These are phyloP conservation scores for Candida oleophila DNA, from an alignment of 805 yeast species.

Conservation along the genomic window DNA sequence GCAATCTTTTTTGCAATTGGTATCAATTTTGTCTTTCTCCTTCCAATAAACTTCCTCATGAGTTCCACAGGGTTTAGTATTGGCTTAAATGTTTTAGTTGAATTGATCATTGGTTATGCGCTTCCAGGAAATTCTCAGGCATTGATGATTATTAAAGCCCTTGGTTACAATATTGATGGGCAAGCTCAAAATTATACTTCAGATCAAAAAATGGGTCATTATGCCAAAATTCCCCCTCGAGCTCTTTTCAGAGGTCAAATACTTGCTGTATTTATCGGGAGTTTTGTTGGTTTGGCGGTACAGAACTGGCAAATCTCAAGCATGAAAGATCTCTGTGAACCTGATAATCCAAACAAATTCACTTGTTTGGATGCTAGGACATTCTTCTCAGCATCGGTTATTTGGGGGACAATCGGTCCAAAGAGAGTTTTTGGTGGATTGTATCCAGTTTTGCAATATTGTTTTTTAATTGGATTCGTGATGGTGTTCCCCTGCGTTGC, in stretches of 20 bases:
- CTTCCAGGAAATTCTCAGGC: conserved; percentile 57
- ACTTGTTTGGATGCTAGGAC: conserved; percentile 29
- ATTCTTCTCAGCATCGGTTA: conserved; percentile 54
- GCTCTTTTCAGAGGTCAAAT: conserved; percentile 19
- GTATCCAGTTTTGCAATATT: conserved; percentile 32
- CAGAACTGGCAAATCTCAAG: conserved; percentile 29
- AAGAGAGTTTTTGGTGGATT: conserved; percentile 30
- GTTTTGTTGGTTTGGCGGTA: conserved; percentile 26
- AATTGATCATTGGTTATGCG: conserved; percentile 57
- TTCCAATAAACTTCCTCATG: conserved; percentile 50
- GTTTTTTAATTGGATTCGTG: conserved; percentile 34
- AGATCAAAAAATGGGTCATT: conserved; percentile 19
- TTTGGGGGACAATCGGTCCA: conserved; percentile 64
- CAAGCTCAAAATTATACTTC: conserved; percentile 53
- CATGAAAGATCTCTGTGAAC: conserved; percentile 38
- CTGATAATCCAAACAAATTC: conserved; percentile 43
- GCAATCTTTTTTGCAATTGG: conserved; percentile 53
- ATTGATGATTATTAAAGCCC: conserved; percentile 49
- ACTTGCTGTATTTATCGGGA: conserved; percentile 16
- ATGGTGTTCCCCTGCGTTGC: conserved; percentile 19
- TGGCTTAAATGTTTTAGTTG: conserved; percentile 53
- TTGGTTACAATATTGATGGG: conserved; percentile 53
- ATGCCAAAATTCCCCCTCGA: conserved; percentile 22
- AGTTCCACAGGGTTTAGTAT: conserved; percentile 49
- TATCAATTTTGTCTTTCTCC: conserved; percentile 48